Evolutionary conservation across 129 eudicot species (phyloP).

Genomic region (Deinandra increscens): DNA sequence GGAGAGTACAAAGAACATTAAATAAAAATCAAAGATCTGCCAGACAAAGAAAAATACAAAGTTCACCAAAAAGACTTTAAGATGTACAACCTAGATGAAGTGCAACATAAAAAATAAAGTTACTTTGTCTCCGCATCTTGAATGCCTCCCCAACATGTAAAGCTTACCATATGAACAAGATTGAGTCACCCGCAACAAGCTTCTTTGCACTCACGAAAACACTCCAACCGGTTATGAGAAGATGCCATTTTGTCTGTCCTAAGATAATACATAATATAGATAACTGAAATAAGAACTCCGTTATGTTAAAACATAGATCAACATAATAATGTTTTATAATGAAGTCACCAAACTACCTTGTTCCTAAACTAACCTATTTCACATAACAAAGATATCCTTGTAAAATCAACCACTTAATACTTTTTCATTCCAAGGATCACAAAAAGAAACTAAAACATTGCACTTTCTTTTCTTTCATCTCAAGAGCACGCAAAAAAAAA

Average conservation of each 20-base stretch:
- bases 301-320: slow-evolving; percentile 15
- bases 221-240: slow-evolving; percentile 94
- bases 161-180: slow-evolving; percentile 84
- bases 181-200: slow-evolving; percentile 92
- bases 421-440: background rate
- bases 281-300: background rate
- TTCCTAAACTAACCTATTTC: background rate
- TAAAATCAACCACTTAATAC: background rate
- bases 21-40: too few species aligned
- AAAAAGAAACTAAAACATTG: background rate
- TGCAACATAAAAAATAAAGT: too few species aligned
- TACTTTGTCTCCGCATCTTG: too few species aligned
- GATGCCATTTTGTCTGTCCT: slow-evolving; percentile 97
- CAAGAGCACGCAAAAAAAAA: background rate
- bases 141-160: too few species aligned
- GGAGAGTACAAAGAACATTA: too few species aligned
- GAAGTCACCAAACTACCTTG: background rate
- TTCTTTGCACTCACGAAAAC: slow-evolving; percentile 93
- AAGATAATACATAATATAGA: slow-evolving; percentile 27
- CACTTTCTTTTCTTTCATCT: background rate
- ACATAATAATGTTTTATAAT: too few species aligned
- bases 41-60: too few species aligned
- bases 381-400: background rate
- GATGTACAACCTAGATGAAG: too few species aligned
- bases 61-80: too few species aligned